A percentile compares a stretch with the other conserved stretches of the same genome.
phyloP scores from a whole-genome alignment of 768 basidiomycete species.

The Suillus discolor region DNA sequence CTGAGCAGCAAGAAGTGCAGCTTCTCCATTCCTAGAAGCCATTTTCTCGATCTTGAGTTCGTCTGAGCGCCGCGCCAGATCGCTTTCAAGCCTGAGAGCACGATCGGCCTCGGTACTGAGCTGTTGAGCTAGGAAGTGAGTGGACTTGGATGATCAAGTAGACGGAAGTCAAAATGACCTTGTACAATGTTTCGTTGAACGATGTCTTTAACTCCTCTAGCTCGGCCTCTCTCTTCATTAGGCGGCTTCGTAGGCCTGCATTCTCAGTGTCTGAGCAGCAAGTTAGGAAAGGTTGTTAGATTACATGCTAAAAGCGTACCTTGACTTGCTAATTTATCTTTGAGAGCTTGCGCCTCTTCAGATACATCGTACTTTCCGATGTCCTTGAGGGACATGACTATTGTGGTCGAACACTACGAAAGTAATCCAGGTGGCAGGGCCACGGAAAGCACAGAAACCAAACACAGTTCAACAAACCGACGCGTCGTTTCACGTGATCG shows the following conservation, averaged over 20 bases:
- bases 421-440: background rate
- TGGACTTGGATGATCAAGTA: constrained; percentile 1
- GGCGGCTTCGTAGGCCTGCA: constrained; percentile 35
- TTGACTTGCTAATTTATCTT: constrained; percentile 39
- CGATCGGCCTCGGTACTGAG: constrained; percentile 59
- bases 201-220: constrained; percentile 35
- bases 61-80: constrained; percentile 49
- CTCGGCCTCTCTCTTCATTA: constrained; percentile 40
- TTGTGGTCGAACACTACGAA: constrained; percentile 12
- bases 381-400: constrained; percentile 40
- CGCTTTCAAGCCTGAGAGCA: constrained; percentile 54
- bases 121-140: constrained; percentile 35
- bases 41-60: constrained; percentile 60
- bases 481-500: constrained; percentile 37
- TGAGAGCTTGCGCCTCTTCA: constrained; percentile 38
- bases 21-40: constrained; percentile 51
- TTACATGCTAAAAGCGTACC: constrained; percentile 25
- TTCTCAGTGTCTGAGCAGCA: constrained; percentile 36
- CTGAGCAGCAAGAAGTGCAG: constrained; percentile 48
- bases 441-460: constrained; percentile 16
- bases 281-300: background rate
- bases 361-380: constrained; percentile 43
- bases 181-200: constrained; percentile 38
- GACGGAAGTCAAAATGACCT: constrained; percentile 28
- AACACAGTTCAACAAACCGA: constrained; percentile 28